These are phyloP conservation scores for Hypoxylon perforatum DNA, from an alignment of 495 filamentous ascomycete species.

Conservation along the genomic window DNA sequence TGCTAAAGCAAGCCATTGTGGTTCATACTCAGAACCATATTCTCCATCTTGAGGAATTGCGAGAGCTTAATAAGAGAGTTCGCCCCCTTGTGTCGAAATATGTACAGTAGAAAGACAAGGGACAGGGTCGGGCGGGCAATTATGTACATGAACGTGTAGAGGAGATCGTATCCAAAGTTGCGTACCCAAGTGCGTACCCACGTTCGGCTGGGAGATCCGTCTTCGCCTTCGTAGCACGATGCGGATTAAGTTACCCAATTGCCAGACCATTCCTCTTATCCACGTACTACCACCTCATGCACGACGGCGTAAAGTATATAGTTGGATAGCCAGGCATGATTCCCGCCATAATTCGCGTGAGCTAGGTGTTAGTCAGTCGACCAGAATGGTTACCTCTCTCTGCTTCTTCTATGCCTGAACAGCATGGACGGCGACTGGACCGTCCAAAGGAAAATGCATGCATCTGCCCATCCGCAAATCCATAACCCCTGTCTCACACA, in stretches of 20 bases:
- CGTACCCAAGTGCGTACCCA: constrained; percentile 7
- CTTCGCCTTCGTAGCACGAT: not conserved
- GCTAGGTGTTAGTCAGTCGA: constrained; percentile 6
- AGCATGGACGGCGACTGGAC: constrained; percentile 16
- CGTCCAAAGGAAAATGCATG: constrained; percentile 42
- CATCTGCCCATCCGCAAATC: constrained; percentile 57
- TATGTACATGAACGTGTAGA: constrained; percentile 1
- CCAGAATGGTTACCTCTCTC: too few species aligned
- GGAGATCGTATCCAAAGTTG: constrained; percentile 24
- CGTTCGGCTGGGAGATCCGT: constrained; percentile 37
- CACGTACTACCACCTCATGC: too few species aligned
- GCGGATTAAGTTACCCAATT: too few species aligned
- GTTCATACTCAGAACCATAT: not conserved
- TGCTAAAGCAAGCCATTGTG: not conserved
- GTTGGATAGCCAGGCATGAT: too few species aligned
- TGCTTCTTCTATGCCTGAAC: not conserved
- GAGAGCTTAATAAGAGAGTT: constrained; percentile 8
- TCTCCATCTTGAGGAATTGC: constrained; percentile 2
- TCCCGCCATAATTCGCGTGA: too few species aligned
- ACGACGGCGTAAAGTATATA: too few species aligned
- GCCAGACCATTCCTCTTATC: too few species aligned
- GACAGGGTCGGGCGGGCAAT: too few species aligned
- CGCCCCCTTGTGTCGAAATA: constrained; percentile 29
- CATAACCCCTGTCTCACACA: constrained; percentile 51
- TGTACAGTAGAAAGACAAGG: not conserved